phyloP scores from a whole-genome alignment of 208 protist species.

The Trypanosoma caninum region DNA sequence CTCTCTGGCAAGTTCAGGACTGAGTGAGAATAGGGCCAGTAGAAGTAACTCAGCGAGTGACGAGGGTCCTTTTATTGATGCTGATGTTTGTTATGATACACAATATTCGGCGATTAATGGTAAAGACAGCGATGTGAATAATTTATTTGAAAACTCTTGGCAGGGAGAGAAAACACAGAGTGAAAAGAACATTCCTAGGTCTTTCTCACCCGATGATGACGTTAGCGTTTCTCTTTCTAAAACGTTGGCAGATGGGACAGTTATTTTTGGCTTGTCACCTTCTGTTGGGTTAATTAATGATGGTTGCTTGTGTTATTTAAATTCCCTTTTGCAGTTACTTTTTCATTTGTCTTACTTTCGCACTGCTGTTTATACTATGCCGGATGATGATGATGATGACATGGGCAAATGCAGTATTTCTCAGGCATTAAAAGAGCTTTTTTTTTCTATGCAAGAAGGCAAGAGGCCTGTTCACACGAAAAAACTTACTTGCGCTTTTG shows the following conservation, averaged over 20 bases:
- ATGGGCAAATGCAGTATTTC: constrained; percentile 39
- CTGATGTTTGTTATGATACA: too few species aligned
- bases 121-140: too few species aligned
- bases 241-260: not conserved
- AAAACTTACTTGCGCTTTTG: constrained; percentile 86
- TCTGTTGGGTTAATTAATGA: constrained; percentile 86
- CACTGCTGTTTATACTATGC: constrained; percentile 78
- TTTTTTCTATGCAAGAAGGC: constrained; percentile 85
- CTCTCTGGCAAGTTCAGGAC: constrained; percentile 1
- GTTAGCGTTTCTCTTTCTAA: not conserved
- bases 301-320: constrained; percentile 91
- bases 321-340: constrained; percentile 86
- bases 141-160: too few species aligned
- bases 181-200: too few species aligned
- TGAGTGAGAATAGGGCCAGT: not conserved
- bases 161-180: too few species aligned
- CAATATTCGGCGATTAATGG: too few species aligned
- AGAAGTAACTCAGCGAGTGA: too few species aligned
- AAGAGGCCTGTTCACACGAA: constrained; percentile 62
- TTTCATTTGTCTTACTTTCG: constrained; percentile 88
- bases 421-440: constrained; percentile 75
- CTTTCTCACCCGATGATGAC: not conserved
- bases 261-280: not conserved
- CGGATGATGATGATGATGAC: constrained; percentile 32
- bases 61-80: too few species aligned